Base-by-base conservation (phyloP, 441 rosid genomes). In the Erodium trifolium region DNA sequence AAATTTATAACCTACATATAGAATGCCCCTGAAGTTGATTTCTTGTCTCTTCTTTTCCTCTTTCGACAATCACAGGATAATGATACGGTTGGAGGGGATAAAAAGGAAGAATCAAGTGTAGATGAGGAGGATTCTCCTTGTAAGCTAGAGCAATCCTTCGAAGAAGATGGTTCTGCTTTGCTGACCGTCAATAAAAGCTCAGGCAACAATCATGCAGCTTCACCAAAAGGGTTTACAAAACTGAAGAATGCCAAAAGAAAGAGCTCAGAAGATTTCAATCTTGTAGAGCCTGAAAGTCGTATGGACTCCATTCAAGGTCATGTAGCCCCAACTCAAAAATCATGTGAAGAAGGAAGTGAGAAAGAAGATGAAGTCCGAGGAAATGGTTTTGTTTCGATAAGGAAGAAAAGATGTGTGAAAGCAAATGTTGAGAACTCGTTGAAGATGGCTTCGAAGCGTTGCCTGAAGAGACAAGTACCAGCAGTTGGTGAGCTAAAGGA, bases 371-470 rank as follows among this genome's bases (percentile, higher is more conserved):
- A 23, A 23, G 27, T 23, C 27, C 27, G 27, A 23, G 27, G 27
- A 73, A 67, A 71, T 68, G 91, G 87, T 63, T 91, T 87, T 68
- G 79, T 88, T 68, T 78, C 86, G 2, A 78, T 72, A 73, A 84
- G 76, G 73, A 87, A 77, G 78, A 72, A 70, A 47, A 81, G 70
- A 71, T 2, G 66, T 12, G 18, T 16, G 53, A 74, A 69, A 68
- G 7, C 74, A 71, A 77, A 72, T 39, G 80, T 62, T 68, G 80
- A 63, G 59, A 72, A 79, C 72, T 70, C 71, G 35, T 37, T 17
- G 70, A 35, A 0, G n/a, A 72, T 63, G 76, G 69, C 78, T 19
- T 4, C 57, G 53, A 31, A 11, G 67, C 70, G 63, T 31, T 77
- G 86, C 68, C 59, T 11, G 73, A 71, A 71, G 69, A 70, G 63